Evolutionary conservation across 2,329 filamentous ascomycete genomes (phyloP).

Genomic region (Dactylella cylindrospora): DNA sequence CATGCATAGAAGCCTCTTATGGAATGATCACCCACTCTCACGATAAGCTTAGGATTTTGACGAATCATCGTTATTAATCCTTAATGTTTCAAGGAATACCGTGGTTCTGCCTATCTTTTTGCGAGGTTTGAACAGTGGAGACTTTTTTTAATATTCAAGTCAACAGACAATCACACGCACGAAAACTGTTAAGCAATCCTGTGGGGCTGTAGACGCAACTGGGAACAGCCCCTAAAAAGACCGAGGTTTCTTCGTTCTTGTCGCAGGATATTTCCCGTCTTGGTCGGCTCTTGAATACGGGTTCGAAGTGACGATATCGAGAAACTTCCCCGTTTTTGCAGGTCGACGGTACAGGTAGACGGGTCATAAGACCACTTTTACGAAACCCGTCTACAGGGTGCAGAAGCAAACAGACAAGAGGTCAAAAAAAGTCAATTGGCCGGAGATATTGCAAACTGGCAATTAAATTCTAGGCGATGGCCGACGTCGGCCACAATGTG

Average conservation of each 20-base stretch:
- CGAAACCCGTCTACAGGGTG: too few species aligned
- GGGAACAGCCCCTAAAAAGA: conserved; percentile 2
- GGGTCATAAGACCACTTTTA: too few species aligned
- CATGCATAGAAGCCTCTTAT: conserved; percentile 17
- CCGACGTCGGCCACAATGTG: too few species aligned
- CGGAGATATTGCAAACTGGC: too few species aligned
- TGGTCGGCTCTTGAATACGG: conserved; percentile 19
- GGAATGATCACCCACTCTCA: conserved; percentile 24
- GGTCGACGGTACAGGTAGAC: too few species aligned
- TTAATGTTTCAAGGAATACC: neutral
- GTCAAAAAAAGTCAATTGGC: too few species aligned
- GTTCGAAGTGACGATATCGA: conserved; percentile 2
- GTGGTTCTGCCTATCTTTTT: neutral
- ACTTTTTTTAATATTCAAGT: neutral
- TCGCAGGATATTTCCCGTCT: conserved; percentile 27
- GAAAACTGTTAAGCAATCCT: neutral
- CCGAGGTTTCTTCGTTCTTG: conserved; percentile 26
- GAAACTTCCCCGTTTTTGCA: conserved; percentile 40
- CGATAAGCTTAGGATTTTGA: conserved; percentile 6
- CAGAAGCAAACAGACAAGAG: too few species aligned
- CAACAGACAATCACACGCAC: neutral
- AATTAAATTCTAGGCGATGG: too few species aligned
- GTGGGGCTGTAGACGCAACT: neutral
- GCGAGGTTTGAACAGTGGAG: neutral
- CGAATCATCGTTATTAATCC: conserved; percentile 9